Percentiles rank a stretch among this genome's conserved stretches.
These are phyloP conservation scores for Byssoonygena ceratinophila DNA, from an alignment of 2,329 filamentous ascomycete species.

Conservation along the genomic window DNA sequence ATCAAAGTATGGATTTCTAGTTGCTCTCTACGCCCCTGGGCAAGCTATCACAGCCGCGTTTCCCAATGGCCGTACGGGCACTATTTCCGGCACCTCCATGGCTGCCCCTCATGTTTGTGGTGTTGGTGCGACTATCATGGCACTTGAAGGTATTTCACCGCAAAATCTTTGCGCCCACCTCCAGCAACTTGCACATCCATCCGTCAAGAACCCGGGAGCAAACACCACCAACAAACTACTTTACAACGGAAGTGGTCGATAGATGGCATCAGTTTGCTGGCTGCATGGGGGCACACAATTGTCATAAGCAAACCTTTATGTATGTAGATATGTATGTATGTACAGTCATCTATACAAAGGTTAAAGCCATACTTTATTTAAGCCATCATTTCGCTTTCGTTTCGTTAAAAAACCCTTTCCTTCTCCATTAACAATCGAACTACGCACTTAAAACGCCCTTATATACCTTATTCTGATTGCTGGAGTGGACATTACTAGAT, in stretches of 20 bases:
- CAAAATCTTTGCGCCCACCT: constrained; percentile 41
- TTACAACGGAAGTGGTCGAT: constrained; percentile 21
- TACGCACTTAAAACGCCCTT: too few species aligned
- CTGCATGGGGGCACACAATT: neutral
- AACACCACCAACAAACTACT: constrained; percentile 25
- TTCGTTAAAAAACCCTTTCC: too few species aligned
- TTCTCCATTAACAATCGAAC: too few species aligned
- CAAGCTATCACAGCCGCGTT: constrained; percentile 43
- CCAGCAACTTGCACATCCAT: constrained; percentile 41
- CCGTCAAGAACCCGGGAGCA: constrained; percentile 17
- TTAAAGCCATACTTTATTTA: too few species aligned
- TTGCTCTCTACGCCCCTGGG: constrained; percentile 50
- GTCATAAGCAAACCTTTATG: neutral
- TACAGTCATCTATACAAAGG: too few species aligned
- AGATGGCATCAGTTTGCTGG: neutral
- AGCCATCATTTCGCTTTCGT: too few species aligned
- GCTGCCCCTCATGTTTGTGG: constrained; percentile 42
- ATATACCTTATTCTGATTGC: too few species aligned
- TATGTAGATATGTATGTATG: neutral
- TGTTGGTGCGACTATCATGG: constrained; percentile 43
- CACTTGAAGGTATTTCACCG: constrained; percentile 41
- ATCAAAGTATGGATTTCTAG: constrained; percentile 14
- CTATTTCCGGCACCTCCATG: constrained; percentile 31
- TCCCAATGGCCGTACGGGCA: constrained; percentile 40
- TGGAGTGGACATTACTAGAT: too few species aligned